A percentile compares a stretch with the other conserved stretches of the same genome.
phyloP scores from a whole-genome alignment of 176 grass and related monocot species.

The Elymus sibiricus region DNA sequence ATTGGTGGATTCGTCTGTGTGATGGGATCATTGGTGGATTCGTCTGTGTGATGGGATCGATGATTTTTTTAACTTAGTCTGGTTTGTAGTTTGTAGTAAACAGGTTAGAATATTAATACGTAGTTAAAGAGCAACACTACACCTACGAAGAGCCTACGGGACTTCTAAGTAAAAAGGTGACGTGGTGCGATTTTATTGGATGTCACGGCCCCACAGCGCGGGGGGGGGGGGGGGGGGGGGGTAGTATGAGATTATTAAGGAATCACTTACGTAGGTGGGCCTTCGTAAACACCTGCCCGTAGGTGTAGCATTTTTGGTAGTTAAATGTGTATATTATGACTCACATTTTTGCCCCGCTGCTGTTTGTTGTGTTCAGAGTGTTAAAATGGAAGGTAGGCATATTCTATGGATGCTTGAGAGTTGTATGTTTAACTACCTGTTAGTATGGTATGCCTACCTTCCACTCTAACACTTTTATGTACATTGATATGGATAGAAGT shows the following conservation, averaged over 20 bases:
- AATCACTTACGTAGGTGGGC: too few relatives aligned
- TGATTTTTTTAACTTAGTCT: not conserved
- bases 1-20: not conserved
- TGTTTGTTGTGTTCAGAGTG: not conserved
- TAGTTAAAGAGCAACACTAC: not conserved
- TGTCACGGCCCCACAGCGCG: too few relatives aligned
- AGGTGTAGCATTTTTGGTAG: too few relatives aligned
- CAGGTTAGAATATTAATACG: not conserved
- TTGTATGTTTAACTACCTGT: not conserved
- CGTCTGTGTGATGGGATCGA: not conserved
- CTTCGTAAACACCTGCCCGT: too few relatives aligned
- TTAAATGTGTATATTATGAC: not conserved
- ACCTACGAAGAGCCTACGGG: too few relatives aligned
- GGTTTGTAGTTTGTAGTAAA: not conserved
- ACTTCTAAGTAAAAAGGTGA: too few relatives aligned
- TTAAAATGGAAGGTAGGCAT: not conserved
- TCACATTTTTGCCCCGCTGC: not conserved
- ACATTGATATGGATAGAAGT: not conserved
- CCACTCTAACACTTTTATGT: not conserved
- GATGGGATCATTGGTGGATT: constrained; percentile 11
- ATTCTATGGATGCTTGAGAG: not conserved
- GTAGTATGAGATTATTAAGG: too few relatives aligned
- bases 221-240: too few relatives aligned
- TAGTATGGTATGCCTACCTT: not conserved
- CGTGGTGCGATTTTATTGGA: too few relatives aligned